A percentile compares a stretch with the other conserved stretches of the same genome.
Evolutionary conservation across 495 filamentous ascomycete species (phyloP).

Genomic region (Penicillium coprophilum): DNA sequence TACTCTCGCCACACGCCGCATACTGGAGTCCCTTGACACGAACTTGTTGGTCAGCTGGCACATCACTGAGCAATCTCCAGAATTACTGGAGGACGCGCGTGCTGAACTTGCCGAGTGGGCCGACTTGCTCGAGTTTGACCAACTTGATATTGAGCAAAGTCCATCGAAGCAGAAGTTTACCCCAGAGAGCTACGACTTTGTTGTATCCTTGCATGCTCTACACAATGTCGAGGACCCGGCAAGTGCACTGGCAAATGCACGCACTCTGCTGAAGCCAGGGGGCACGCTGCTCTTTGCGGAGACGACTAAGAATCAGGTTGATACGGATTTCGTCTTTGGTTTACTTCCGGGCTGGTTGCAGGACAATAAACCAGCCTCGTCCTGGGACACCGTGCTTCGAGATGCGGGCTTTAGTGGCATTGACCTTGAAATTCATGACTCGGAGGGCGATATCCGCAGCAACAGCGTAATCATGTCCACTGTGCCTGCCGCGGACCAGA

Average conservation of each 20-base stretch:
- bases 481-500: no score
- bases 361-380: no score
- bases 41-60: not conserved
- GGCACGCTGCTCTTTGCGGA: not conserved
- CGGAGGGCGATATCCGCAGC: no score
- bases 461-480: no score
- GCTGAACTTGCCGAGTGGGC: not conserved
- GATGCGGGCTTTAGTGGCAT: not conserved
- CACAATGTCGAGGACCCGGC: not conserved
- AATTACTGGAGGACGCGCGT: not conserved
- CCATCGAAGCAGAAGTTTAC: not conserved
- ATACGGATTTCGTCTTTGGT: not conserved
- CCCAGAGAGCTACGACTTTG: not conserved
- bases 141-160: not conserved
- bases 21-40: not conserved
- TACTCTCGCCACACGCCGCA: not conserved
- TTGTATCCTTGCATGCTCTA: not conserved
- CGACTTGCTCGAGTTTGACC: not conserved
- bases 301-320: not conserved
- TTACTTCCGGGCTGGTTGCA: no score
- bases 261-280: not conserved
- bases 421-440: slow-evolving; percentile 22
- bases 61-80: not conserved
- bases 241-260: not conserved
- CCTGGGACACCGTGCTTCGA: not conserved